phyloP scores from a whole-genome alignment of 2,329 filamentous ascomycete species.

The Plectosphaerella plurivora region DNA sequence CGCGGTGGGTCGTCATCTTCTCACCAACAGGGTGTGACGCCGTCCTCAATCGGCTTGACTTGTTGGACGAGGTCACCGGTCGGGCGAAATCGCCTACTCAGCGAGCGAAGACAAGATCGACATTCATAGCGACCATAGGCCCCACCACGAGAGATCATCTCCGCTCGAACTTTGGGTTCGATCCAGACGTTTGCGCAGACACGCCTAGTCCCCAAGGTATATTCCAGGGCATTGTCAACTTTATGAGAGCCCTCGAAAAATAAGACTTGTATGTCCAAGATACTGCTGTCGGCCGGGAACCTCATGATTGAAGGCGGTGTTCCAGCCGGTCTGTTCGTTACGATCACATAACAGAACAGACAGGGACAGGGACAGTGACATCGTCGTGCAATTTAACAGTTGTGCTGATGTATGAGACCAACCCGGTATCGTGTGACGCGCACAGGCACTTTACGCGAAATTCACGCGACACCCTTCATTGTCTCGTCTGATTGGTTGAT shows the following conservation, averaged over 20 bases:
- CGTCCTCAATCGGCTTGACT: constrained; percentile 50
- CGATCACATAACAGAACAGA: too few relatives aligned
- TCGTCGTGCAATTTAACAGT: too few relatives aligned
- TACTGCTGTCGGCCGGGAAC: too few relatives aligned
- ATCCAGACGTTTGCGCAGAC: constrained; percentile 75
- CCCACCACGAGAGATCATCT: constrained; percentile 84
- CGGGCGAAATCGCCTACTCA: constrained; percentile 23
- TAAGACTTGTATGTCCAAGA: not conserved
- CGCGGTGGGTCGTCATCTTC: constrained; percentile 73
- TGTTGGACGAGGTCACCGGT: constrained; percentile 42
- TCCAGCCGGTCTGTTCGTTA: too few relatives aligned
- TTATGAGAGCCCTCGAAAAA: constrained; percentile 16
- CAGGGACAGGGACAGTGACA: too few relatives aligned
- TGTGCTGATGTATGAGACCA: too few relatives aligned
- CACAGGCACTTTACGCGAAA: too few relatives aligned
- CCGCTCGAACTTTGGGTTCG: constrained; percentile 56
- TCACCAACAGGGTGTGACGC: constrained; percentile 62
- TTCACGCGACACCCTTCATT: not conserved
- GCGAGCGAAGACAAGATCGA: constrained; percentile 28
- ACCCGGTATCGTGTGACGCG: too few relatives aligned
- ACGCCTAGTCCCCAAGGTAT: constrained; percentile 81
- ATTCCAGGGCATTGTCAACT: constrained; percentile 57
- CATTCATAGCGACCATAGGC: constrained; percentile 81
- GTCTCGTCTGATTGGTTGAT: constrained; percentile 4
- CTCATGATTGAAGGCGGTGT: too few relatives aligned